Conservation (phyloP, 2,329 filamentous ascomycete genomes). For the Aspergillus quadricinctus region DNA sequence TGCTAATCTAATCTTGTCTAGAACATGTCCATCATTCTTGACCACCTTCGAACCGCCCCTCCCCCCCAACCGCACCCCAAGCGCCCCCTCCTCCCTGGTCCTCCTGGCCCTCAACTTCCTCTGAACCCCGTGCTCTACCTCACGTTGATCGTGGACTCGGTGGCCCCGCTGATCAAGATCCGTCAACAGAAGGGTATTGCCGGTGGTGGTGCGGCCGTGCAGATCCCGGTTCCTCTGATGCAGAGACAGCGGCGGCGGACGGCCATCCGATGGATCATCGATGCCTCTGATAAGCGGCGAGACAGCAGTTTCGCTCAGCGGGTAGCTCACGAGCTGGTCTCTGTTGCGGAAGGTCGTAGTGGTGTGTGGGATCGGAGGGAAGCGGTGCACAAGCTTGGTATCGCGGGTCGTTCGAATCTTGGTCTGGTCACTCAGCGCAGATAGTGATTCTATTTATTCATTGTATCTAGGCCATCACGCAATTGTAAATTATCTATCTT, state of each 20-base stretch:
- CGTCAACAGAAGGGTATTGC: slow-evolving; percentile 70
- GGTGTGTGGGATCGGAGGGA: slow-evolving; percentile 77
- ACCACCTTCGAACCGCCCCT: slow-evolving; percentile 74
- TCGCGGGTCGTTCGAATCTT: slow-evolving; percentile 71
- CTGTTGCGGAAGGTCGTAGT: slow-evolving; percentile 82
- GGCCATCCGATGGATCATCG: slow-evolving; percentile 86
- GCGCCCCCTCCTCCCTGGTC: slow-evolving; percentile 59
- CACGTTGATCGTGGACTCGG: slow-evolving; percentile 83
- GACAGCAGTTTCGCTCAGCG: slow-evolving; percentile 70
- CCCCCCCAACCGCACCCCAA: slow-evolving; percentile 70
- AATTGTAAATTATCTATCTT: not conserved
- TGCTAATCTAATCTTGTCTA: slow-evolving; percentile 34
- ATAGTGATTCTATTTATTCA: not conserved
- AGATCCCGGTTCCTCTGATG: slow-evolving; percentile 73
- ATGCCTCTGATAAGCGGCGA: slow-evolving; percentile 72
- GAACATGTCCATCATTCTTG: slow-evolving; percentile 83
- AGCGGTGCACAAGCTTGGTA: slow-evolving; percentile 74
- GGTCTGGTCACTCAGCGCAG: slow-evolving; percentile 20
- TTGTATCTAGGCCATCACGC: not conserved
- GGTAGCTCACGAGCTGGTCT: slow-evolving; percentile 80
- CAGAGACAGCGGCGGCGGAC: slow-evolving; percentile 70
- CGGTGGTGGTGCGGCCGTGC: slow-evolving; percentile 79
- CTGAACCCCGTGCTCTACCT: slow-evolving; percentile 88
- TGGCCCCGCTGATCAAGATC: slow-evolving; percentile 82
- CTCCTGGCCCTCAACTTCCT: slow-evolving; percentile 73